Percentiles rank a stretch among this genome's conserved stretches.
These are phyloP conservation scores for Aspergillus spinulosporus DNA, from an alignment of 2,329 filamentous ascomycete genomes.

Conservation along the genomic window DNA sequence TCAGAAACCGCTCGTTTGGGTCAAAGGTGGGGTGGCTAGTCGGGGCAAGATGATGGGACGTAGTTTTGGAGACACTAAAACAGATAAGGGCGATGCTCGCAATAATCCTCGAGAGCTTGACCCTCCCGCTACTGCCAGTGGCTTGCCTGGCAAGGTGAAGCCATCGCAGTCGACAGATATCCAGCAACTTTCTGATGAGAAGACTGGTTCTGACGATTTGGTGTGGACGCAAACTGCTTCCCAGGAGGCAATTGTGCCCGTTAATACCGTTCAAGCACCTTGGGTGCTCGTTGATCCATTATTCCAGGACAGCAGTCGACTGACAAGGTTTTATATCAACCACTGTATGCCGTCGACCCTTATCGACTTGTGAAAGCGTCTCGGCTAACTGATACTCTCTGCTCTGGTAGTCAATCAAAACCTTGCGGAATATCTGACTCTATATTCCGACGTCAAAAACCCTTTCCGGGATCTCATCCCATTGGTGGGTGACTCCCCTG, in stretches of 20 bases:
- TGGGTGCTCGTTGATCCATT: conserved; percentile 49
- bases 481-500: conserved; percentile 46
- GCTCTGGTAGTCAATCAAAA: conserved; percentile 34
- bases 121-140: neutral
- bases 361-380: neutral
- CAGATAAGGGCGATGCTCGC: conserved; percentile 2
- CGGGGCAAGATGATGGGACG: conserved; percentile 55
- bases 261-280: conserved; percentile 33
- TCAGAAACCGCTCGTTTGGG: conserved; percentile 45
- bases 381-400: conserved; percentile 20
- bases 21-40: conserved; percentile 46
- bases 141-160: neutral
- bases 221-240: conserved; percentile 1
- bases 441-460: conserved; percentile 50
- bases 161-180: neutral
- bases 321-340: conserved; percentile 49
- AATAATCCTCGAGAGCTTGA: neutral
- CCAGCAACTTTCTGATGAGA: neutral
- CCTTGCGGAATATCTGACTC: conserved; percentile 48
- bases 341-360: conserved; percentile 39
- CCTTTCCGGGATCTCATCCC: conserved; percentile 52
- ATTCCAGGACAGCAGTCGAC: conserved; percentile 46
- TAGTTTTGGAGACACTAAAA: conserved; percentile 46
- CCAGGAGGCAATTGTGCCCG: conserved; percentile 3
- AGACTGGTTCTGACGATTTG: neutral